Percentiles rank a stretch among this genome's conserved stretches.
These are phyloP conservation scores for Akanthomyces muscarius DNA, from an alignment of 2,329 filamentous ascomycete genomes.

Conservation along the genomic window DNA sequence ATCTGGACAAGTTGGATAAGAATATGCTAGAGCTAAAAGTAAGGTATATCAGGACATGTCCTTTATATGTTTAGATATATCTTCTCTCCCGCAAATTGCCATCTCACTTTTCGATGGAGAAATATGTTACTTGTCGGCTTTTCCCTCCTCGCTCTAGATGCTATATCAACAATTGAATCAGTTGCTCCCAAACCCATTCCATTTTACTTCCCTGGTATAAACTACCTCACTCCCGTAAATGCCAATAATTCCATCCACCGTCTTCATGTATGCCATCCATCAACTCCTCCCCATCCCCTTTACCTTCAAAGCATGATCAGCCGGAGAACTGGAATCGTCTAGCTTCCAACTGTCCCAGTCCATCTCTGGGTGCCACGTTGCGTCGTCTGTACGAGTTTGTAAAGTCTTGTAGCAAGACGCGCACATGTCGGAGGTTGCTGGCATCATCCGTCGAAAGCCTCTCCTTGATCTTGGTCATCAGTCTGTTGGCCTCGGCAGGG, in stretches of 20 bases:
- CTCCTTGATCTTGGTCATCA: slow-evolving; percentile 77
- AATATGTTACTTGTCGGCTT: background rate
- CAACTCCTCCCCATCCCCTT: slow-evolving; percentile 13
- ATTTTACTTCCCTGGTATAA: slow-evolving; percentile 12
- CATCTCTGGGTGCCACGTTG: slow-evolving; percentile 93
- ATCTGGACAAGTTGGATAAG: no score
- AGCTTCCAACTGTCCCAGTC: slow-evolving; percentile 81
- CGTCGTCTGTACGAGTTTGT: slow-evolving; percentile 89
- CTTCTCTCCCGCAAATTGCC: background rate
- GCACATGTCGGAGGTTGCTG: slow-evolving; percentile 67
- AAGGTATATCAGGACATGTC: background rate
- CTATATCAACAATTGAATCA: slow-evolving; percentile 17
- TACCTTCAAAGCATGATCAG: slow-evolving; percentile 22
- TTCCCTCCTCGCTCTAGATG: slow-evolving; percentile 9
- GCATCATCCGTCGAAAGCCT: slow-evolving; percentile 64
- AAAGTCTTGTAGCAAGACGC: slow-evolving; percentile 88
- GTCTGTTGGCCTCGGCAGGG: slow-evolving; percentile 71
- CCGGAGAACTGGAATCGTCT: slow-evolving; percentile 76
- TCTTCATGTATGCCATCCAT: slow-evolving; percentile 18
- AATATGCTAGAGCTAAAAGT: no score
- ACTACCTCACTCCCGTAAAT: slow-evolving; percentile 17
- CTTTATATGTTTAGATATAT: background rate
- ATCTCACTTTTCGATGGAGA: background rate
- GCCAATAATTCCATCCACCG: slow-evolving; percentile 19
- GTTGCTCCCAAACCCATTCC: slow-evolving; percentile 11